Base-by-base conservation (phyloP, 805 yeast genomes). In the Nakazawaea anatomiae region DNA sequence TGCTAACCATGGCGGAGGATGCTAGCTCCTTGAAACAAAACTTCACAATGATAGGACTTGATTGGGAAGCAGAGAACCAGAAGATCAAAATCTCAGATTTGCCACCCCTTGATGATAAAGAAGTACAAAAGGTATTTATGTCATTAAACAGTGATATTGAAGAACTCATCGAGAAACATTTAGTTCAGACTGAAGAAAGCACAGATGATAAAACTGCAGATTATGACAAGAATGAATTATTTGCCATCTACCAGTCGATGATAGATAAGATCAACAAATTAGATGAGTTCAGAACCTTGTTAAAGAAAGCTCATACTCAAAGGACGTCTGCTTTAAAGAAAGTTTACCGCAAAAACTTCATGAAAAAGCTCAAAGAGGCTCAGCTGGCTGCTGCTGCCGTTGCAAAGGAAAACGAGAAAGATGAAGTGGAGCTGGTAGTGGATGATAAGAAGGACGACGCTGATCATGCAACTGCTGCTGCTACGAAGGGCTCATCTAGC, bases 31-130 rank as follows among this genome's bases (percentile, higher is more conserved):
- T 80, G 36, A 67, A 76, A 53, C 61, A 66, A 29, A 69, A 71
- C 40, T 82, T 70, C 58, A 72, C 73, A 4, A 69, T 68, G 3
- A 63, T 70, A 27, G 77, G 73, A 0, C 60, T 83, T 29, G 79
- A 83, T 57, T 80, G 76, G 53, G 79, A 76, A 35, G 71, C 73
- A 49, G 83, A 79, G 57, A 76, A 74, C 52, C 66, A 69, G 36
- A 72, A 76, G 54, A 60, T 80, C 44, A 73, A 71, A 48, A 42
- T 62, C 29, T 49, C 47, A 35, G 57, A 61, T n/a, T 53, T 54
- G 10, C 63, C 66, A 14, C 62, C 58, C 4, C 42, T 61, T 3
- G 57, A 58, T 6, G 65, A 63, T 48, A 53, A 51, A 11, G 63
- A 66, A 9, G 59, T 70, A 34, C 65, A 69, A 35, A 44, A 46